Conservation (phyloP, 495 filamentous ascomycete species). For the Lepraria neglecta region DNA sequence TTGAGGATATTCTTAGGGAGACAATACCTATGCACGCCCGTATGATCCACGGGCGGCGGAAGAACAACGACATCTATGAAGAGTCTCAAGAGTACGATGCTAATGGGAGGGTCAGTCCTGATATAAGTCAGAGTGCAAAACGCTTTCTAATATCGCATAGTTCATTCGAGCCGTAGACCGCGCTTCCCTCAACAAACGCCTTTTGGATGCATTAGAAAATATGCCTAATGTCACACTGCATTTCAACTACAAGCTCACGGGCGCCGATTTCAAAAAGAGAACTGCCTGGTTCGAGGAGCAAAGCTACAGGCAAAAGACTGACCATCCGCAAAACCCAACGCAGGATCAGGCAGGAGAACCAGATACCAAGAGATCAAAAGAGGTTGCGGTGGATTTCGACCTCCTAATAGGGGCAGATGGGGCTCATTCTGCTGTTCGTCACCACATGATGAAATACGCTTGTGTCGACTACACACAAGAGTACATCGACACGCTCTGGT, state of each 20-base stretch:
- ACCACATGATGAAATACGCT: conserved; percentile 88
- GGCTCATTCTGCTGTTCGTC: conserved; percentile 82
- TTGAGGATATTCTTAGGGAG: conserved; percentile 63
- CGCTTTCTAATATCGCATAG: conserved; percentile 15
- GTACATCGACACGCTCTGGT: conserved; percentile 97
- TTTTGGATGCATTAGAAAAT: conserved; percentile 77
- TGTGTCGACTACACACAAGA: conserved; percentile 87
- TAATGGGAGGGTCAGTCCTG: conserved; percentile 64
- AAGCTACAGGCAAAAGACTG: conserved; percentile 30
- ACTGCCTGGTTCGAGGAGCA: conserved; percentile 81
- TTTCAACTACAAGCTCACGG: conserved; percentile 87
- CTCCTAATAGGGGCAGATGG: conserved; percentile 94
- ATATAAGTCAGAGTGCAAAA: conserved; percentile 12
- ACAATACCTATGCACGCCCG: conserved; percentile 91
- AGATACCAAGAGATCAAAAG: conserved; percentile 35
- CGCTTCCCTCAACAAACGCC: conserved; percentile 70
- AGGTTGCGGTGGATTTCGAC: conserved; percentile 79
- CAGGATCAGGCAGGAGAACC: background rate
- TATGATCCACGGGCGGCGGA: conserved; percentile 85
- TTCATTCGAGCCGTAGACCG: conserved; percentile 63
- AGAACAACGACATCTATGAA: conserved; percentile 61
- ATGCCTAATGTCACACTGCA: conserved; percentile 82
- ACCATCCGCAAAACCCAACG: conserved; percentile 30
- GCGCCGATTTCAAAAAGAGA: conserved; percentile 70
- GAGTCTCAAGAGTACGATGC: conserved; percentile 83